Evolutionary conservation across 1,139 yeast genomes (phyloP), one percentile per base, ranked within the genome.

Genomic region (Wickerhamiella infanticola): DNA sequence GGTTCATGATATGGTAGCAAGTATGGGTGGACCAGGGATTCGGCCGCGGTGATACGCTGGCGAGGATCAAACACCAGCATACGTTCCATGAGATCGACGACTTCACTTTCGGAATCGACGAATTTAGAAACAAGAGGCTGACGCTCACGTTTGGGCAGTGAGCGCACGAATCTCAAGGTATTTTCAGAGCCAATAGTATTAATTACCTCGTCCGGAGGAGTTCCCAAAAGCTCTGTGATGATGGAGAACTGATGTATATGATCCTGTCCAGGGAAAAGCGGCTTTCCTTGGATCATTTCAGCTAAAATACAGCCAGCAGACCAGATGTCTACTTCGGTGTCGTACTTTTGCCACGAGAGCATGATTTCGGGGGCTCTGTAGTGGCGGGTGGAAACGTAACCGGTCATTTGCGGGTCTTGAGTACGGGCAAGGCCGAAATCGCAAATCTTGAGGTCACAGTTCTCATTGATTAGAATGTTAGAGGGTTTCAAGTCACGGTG

Each of bases 331-430:
- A 93, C 98, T 65, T 90, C 97, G n/a, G 86, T 81, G 61, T 90
- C 97, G 67, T 90, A 90, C 64, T 93, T 88, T 64, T 90, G 99
- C 99, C 99, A 90, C 26, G 97, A 88, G 55, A 90, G 74, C 99
- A 90, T 90, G 64, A 90, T 90, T 65, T 90, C 99, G 1, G 98
- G 99, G 0, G 98, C 99, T 54, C 99, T 74, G 64, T 90, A 90
- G 70, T 90, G 93, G 58, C 99, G 69, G 3, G 99, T 90, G 23
- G 94, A 81, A 18, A 90, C 98, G 63, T 90, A 90, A 33, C 98
- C 99, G 1, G 98, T 90, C 98, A 90, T 90, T 63, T 90, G 97
- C 9, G 96, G 95, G 65, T 90, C 97, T 68, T 90, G 96, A 61
- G 90, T 83, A 62, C 98, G 74, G 35, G 97, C 97, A 51, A 90